Base-by-base conservation (phyloP, 2,329 filamentous ascomycete species). In the Ceratocystis eucalypticola region DNA sequence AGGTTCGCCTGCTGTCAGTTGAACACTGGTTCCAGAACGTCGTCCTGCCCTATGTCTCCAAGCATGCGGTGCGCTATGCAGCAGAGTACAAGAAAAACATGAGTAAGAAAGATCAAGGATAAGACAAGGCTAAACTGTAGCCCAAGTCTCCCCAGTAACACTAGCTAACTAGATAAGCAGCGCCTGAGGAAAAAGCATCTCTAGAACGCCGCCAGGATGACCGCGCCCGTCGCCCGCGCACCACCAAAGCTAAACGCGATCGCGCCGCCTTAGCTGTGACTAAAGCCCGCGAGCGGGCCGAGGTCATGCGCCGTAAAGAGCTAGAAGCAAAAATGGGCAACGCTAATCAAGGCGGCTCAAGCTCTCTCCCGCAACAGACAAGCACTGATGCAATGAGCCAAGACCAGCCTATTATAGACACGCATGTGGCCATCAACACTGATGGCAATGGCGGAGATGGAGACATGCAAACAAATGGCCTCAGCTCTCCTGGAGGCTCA, bases 1-100 rank as follows among this genome's bases (percentile, higher is more conserved):
- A 2, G 20, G 12, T 4, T 15, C 48, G 30, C 55, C 37, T 41
- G 10, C 3, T 41, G 37, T 15, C 55, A 68, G 67, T 68, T 41
- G 67, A 68, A 33, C 67, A 68, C 59, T 68, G 67, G 67, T 68
- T 68, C 37, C 67, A 68, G 25, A 69, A 69, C 17, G 66, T 69
- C 6, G 62, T 68, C 8, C 20, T 63, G 6, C 65, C 66, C 2
- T 66, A 68, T 37, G 65, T 67, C 3, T 69, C 68, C 15, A 69
- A 67, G 64, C 55, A 69, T n/a, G 68, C 68, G 2, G 57, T 65
- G 12, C 22, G 61, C 15, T 68, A 67, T 65, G 68, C 65, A 3
- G 59, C 59, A 37, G 48, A 66, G 12, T 68, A 69, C 59, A 68
- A 69, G 61, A 55, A 63, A 15, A 62, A 64, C n/a, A 68, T 66